Evolutionary conservation across 495 filamentous ascomycete genomes (phyloP).

Genomic region (Corynascus novoguineensis): DNA sequence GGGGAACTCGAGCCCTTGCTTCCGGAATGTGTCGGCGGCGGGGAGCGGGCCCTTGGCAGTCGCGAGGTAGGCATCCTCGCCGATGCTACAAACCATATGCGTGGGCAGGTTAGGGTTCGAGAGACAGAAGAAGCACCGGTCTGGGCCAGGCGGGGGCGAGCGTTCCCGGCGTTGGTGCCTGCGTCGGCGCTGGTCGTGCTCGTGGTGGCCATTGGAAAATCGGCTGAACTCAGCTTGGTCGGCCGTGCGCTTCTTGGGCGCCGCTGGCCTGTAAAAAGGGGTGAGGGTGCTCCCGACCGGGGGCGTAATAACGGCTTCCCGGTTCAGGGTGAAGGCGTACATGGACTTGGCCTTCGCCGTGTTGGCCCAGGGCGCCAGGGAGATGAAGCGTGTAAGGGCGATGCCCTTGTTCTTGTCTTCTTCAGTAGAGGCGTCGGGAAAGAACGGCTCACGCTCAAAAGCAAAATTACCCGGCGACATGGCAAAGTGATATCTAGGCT

Average conservation of each 20-base stretch:
- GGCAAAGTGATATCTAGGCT: slow-evolving; percentile 85
- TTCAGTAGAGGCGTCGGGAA: slow-evolving; percentile 46
- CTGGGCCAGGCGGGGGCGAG: slow-evolving; percentile 60
- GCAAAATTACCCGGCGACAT: slow-evolving; percentile 56
- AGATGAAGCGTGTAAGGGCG: slow-evolving; percentile 78
- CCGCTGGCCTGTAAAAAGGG: slow-evolving; percentile 47
- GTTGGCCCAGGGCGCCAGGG: slow-evolving; percentile 72
- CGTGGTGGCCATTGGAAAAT: slow-evolving; percentile 57
- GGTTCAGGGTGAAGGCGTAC: slow-evolving; percentile 80
- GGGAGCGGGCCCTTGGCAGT: slow-evolving; percentile 87
- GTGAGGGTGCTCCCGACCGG: slow-evolving; percentile 65
- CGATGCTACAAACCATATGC: slow-evolving; percentile 86
- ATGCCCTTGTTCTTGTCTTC: slow-evolving; percentile 37
- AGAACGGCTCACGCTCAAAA: slow-evolving; percentile 91
- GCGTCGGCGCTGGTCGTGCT: slow-evolving; percentile 38
- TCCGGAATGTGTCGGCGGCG: slow-evolving; percentile 56
- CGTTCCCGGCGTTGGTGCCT: slow-evolving; percentile 33
- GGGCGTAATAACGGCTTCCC: slow-evolving; percentile 49
- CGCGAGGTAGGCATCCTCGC: slow-evolving; percentile 76
- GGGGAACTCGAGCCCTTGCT: slow-evolving; percentile 61
- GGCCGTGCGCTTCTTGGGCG: slow-evolving; percentile 53
- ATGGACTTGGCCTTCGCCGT: slow-evolving; percentile 71
- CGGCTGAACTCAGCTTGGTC: slow-evolving; percentile 56
- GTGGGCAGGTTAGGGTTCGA: slow-evolving; percentile 74
- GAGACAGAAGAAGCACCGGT: slow-evolving; percentile 90